A percentile compares a stretch with the other conserved stretches of the same genome.
Evolutionary conservation across 2,329 filamentous ascomycete species (phyloP).

Genomic region (Amesomyces nigricolor): DNA sequence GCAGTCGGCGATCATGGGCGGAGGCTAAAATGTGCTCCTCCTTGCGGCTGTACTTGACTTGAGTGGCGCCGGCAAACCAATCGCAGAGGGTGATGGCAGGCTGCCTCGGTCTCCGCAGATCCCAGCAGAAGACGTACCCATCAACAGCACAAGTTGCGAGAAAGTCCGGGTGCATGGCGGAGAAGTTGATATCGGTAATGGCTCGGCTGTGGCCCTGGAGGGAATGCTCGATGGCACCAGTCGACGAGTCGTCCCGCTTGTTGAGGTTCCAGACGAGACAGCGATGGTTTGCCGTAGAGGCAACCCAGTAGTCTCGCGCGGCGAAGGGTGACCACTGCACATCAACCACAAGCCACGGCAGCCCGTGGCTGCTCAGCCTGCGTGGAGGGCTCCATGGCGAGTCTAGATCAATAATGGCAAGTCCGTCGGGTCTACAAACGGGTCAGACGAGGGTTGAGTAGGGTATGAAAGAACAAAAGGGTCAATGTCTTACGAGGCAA

Average conservation of each 20-base stretch:
- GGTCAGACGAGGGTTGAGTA: neutral
- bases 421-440: conserved; percentile 61
- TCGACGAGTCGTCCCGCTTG: conserved; percentile 64
- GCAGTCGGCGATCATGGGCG: conserved; percentile 79
- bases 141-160: conserved; percentile 89
- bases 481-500: conserved; percentile 60
- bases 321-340: conserved; percentile 97
- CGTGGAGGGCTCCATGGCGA: conserved; percentile 82
- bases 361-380: conserved; percentile 72
- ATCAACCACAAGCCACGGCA: conserved; percentile 92
- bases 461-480: neutral
- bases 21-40: conserved; percentile 83
- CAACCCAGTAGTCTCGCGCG: conserved; percentile 83
- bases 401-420: conserved; percentile 89
- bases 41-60: conserved; percentile 91
- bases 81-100: conserved; percentile 80
- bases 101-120: conserved; percentile 66
- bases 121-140: conserved; percentile 90
- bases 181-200: conserved; percentile 96
- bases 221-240: conserved; percentile 74
- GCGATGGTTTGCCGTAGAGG: conserved; percentile 90
- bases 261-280: conserved; percentile 91
- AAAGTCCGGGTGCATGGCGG: conserved; percentile 82
- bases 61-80: conserved; percentile 89
- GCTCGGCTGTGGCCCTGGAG: conserved; percentile 77